Conservation (phyloP, 768 basidiomycete genomes). For the Tylopilus sp. region DNA sequence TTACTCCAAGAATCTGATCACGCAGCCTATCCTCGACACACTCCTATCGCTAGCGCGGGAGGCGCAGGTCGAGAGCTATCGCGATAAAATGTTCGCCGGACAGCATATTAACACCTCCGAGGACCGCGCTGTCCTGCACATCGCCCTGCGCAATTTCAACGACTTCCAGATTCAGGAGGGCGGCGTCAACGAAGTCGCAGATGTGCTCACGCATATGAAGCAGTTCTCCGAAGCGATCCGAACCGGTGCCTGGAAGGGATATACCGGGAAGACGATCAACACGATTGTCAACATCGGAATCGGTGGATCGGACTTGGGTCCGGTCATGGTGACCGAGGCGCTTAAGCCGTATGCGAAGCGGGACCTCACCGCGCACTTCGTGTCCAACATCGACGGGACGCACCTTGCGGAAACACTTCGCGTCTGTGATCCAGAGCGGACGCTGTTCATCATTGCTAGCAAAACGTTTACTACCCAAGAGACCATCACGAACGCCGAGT, state of each 20-base stretch:
- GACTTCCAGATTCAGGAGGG: slow-evolving; percentile 78
- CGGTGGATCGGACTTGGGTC: slow-evolving; percentile 96
- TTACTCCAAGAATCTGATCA: slow-evolving; percentile 96
- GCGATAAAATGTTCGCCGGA: slow-evolving; percentile 93
- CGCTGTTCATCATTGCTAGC: slow-evolving; percentile 96
- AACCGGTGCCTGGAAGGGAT: slow-evolving; percentile 91
- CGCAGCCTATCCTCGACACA: slow-evolving; percentile 72
- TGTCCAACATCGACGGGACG: slow-evolving; percentile 98
- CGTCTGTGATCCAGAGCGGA: slow-evolving; percentile 83
- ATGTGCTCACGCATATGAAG: slow-evolving; percentile 88
- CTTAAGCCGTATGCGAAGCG: slow-evolving; percentile 91
- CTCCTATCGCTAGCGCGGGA: slow-evolving; percentile 82
- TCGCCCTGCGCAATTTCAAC: slow-evolving; percentile 81
- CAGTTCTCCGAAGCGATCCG: slow-evolving; percentile 83
- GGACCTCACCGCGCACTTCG: slow-evolving; percentile 83
- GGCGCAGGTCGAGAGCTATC: slow-evolving; percentile 76
- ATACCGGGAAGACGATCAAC: slow-evolving; percentile 92
- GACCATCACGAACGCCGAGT: slow-evolving; percentile 98
- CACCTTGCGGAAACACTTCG: slow-evolving; percentile 88
- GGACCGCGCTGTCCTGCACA: slow-evolving; percentile 93
- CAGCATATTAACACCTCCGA: slow-evolving; percentile 99
- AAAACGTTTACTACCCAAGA: slow-evolving; percentile 99
- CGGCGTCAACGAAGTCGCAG: slow-evolving; percentile 78
- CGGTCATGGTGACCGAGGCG: slow-evolving; percentile 99
- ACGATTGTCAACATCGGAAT: slow-evolving; percentile 99